These are phyloP conservation scores for Fraxinus angustifolia DNA, from an alignment of 305 asterid species.

Conservation along the genomic window DNA sequence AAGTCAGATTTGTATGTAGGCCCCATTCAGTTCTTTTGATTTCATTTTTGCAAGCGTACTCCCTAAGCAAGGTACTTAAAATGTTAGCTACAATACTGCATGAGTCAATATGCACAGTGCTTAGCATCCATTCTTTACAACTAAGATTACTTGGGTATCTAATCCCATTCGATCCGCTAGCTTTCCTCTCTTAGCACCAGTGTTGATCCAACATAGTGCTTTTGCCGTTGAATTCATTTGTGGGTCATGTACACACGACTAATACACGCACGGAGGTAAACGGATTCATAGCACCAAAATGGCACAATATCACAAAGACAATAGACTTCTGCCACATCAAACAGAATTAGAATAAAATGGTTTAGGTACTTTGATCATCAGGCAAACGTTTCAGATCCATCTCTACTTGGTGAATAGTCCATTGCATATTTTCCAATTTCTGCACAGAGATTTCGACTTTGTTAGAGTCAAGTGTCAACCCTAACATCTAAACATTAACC, in stretches of 20 bases:
- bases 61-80: background rate
- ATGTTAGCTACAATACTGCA: background rate
- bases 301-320: background rate
- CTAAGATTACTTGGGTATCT: background rate
- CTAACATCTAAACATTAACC: conserved; percentile 2
- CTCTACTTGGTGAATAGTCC: conserved; percentile 97
- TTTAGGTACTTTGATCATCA: conserved; percentile 48
- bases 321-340: background rate
- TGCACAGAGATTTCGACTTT: conserved; percentile 32
- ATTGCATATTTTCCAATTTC: conserved; percentile 90
- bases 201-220: background rate
- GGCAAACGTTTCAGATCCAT: conserved; percentile 89
- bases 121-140: background rate
- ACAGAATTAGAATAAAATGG: background rate
- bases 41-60: background rate
- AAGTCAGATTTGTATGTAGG: background rate
- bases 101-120: background rate
- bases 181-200: background rate
- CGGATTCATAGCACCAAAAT: background rate
- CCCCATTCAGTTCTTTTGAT: background rate
- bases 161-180: background rate
- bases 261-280: background rate
- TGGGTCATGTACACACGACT: background rate
- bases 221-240: background rate
- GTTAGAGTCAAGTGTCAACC: background rate